A percentile compares a stretch with the other conserved stretches of the same genome.
These are phyloP conservation scores for Lentinula raphanica DNA, from an alignment of 768 basidiomycete genomes.

Conservation along the genomic window DNA sequence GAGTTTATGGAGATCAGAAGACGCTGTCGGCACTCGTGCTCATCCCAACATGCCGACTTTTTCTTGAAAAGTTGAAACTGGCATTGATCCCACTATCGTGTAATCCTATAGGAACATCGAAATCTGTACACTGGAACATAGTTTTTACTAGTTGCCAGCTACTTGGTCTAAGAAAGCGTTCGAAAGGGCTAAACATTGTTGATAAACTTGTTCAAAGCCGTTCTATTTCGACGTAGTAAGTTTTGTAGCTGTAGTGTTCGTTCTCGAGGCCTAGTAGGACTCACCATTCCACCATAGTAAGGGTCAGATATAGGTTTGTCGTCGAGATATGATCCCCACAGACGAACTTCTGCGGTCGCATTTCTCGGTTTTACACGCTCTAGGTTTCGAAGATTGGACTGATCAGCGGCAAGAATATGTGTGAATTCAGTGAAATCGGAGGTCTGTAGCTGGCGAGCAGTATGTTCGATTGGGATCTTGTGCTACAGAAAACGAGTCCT, in stretches of 20 bases:
- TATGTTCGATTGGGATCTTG: conserved; percentile 62
- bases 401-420: conserved; percentile 76
- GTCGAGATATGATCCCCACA: conserved; percentile 82
- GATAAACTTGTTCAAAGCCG: conserved; percentile 74
- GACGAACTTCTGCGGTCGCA: conserved; percentile 56
- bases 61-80: conserved; percentile 36
- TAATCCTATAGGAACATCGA: background rate
- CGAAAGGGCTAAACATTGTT: conserved; percentile 69
- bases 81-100: background rate
- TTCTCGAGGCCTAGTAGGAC: no score
- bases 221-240: conserved; percentile 23
- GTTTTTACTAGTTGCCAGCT: conserved; percentile 24
- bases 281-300: conserved; percentile 69
- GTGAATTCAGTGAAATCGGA: conserved; percentile 4
- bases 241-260: background rate
- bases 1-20: conserved; percentile 86
- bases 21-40: conserved; percentile 74
- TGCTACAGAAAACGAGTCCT: no score
- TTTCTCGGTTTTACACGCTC: conserved; percentile 43
- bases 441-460: conserved; percentile 56
- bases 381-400: conserved; percentile 64
- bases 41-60: conserved; percentile 85
- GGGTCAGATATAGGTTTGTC: conserved; percentile 74
- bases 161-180: conserved; percentile 77
- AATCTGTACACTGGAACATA: background rate